Evolutionary conservation across 176 grass and related monocot species (phyloP), one percentile per base, ranked within the genome.

Genomic region (Oryza nivara): DNA sequence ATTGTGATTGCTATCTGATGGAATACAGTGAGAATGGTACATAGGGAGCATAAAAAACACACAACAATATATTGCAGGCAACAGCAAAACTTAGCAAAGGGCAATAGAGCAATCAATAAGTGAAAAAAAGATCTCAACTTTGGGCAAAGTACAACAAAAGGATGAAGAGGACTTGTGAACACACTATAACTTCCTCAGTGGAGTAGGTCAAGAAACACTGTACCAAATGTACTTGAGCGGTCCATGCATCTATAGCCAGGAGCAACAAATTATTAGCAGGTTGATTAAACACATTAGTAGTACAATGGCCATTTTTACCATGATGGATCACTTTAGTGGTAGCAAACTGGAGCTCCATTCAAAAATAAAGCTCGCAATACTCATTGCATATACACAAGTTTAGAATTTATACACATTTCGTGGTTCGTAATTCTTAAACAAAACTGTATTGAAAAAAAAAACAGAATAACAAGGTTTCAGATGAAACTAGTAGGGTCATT

Each of bases 261-360:
- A 74, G 2, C 67, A 77, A 49, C 47, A 74, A 20, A 58, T 63
- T 79, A 79, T 74, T 86, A 65, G 67, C 25, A 63, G 10, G 20
- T 34, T 54, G 56, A 20, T 79, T 69, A 83, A 86, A 70, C 40
- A 86, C 20, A 60, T 38, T 49, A 74, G 4, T 3, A n/a, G 79
- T 83, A 32, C 20, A 58, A 6, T 11, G 58, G 48, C 73, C 83
- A 78, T 49, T 72, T 48, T 73, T 68, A 61, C 45, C 73, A 82
- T 52, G 3, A 17, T 66, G 60, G 47, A 58, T 35, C 3, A 4
- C n/a, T 46, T 86, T 15, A 78, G 60, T 76, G 36, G n/a, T 66
- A 73, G 83, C 67, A 82, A 87, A 72, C 73, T 47, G 56, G 71
- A 79, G 28, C 68, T 80, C 73, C 74, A 68, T 65, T 26, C 60